Base-by-base conservation (phyloP, 2,329 filamentous ascomycete genomes). In the Phoma herbarum region DNA sequence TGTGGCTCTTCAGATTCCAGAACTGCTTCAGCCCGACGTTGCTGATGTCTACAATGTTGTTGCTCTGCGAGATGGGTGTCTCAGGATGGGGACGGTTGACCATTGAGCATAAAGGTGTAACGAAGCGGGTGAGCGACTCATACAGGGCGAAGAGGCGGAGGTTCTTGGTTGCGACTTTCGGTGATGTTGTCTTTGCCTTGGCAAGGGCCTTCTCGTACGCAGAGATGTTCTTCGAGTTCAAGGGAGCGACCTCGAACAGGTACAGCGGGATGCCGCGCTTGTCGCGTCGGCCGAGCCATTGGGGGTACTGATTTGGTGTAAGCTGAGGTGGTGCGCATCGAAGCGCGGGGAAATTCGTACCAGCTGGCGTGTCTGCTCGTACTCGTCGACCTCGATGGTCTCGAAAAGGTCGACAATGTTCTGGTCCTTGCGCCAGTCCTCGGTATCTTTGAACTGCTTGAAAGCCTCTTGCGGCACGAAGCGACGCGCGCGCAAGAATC, bases 241-340 rank as follows among this genome's bases (percentile, higher is more conserved):
- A 85, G 59, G 91, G 87, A 61, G 86, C 86, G 75, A 97, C 92
- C 78, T 96, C 91, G 78, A 91, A 97, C 60, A 97, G 86, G 78
- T 95, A 97, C 67, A 97, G 85, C 8, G 94, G 94, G 62, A 97
- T 97, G 66, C 94, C 94, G 67, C 93, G 90, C 68, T 88, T 90
- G 79, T 97, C 94, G 67, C 93, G 87, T 65, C 93, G 90, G 54
- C 94, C 94, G 20, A 92, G 96, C 91, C 93, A 97, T 86, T 97
- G 92, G 23, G 93, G 93, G 74, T 97, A 97, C 90, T 93, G 70
- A 52, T 65, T 66, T 60, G 59, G 52, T 53, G 63, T 73, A 53
- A 72, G 60, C 54, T 12, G 12, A 14, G 22, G 18, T 23, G 47
- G 29, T 49, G 46, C n/a, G 43, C 33, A 23, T 20, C 41, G n/a